A percentile compares a stretch with the other conserved stretches of the same genome.
phyloP scores from a whole-genome alignment of 495 filamentous ascomycete genomes.

The Aspergillus leporis region DNA sequence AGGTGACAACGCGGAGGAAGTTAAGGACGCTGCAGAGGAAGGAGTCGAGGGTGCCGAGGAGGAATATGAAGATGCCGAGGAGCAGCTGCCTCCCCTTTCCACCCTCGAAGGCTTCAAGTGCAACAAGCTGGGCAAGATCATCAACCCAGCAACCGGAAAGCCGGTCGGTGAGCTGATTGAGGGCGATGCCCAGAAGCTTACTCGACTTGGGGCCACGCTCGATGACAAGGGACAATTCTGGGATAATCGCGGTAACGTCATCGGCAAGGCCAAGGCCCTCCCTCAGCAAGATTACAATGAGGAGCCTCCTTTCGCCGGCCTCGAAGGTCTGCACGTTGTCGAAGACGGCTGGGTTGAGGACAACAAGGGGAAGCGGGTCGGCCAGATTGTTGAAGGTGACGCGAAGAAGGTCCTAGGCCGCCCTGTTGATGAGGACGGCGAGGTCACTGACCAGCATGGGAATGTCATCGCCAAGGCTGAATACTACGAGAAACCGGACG shows the following conservation, averaged over 20 bases:
- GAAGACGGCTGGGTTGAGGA: conserved; percentile 62
- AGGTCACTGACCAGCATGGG: conserved; percentile 63
- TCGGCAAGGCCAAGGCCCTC: conserved; percentile 58
- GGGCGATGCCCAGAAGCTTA: conserved; percentile 59
- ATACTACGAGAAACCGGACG: conserved; percentile 47
- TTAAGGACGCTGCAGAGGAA: conserved; percentile 19
- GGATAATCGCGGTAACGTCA: conserved; percentile 58
- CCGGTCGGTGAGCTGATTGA: conserved; percentile 60
- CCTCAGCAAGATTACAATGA: conserved; percentile 60
- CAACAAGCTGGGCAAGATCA: conserved; percentile 64
- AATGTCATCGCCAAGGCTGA: conserved; percentile 63
- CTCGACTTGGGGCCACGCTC: conserved; percentile 53
- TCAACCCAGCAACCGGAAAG: conserved; percentile 49
- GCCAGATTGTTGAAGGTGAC: conserved; percentile 60
- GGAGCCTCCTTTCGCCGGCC: conserved; percentile 62
- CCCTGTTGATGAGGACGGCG: conserved; percentile 64
- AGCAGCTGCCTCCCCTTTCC: conserved; percentile 54
- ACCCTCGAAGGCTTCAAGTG: conserved; percentile 60
- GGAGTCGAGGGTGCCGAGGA: conserved; percentile 36
- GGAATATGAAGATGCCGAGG: conserved; percentile 32
- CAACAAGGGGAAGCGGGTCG: conserved; percentile 58
- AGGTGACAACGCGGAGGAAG: conserved; percentile 21
- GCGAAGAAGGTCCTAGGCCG: conserved; percentile 63
- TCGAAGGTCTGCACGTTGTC: conserved; percentile 62
- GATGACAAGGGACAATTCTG: conserved; percentile 66